These are phyloP conservation scores for Neurospora sp. DNA, from an alignment of 2,329 filamentous ascomycete species.

Conservation along the genomic window DNA sequence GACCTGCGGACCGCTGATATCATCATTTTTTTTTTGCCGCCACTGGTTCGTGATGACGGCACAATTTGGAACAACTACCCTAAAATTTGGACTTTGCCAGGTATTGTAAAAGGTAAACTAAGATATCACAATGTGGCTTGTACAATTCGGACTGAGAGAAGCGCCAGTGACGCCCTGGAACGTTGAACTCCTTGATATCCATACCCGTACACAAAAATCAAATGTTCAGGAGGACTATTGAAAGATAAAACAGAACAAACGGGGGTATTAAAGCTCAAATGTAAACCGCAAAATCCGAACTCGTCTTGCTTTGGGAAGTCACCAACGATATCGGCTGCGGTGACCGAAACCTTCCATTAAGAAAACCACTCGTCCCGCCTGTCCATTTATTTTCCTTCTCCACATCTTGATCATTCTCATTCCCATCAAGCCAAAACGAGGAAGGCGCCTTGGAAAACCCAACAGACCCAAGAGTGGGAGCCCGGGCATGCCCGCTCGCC, in stretches of 20 bases:
- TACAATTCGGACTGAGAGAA: not conserved
- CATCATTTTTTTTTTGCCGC: not conserved
- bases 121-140: not conserved
- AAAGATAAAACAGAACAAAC: not conserved
- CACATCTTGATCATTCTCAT: not conserved
- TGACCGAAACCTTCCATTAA: not conserved
- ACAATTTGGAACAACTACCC: not conserved
- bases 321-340: not conserved
- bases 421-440: not conserved
- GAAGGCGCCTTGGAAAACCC: not conserved
- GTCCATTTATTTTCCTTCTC: not conserved
- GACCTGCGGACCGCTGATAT: not conserved
- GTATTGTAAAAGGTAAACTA: not conserved
- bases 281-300: conserved; percentile 1
- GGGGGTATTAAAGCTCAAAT: not conserved
- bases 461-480: not conserved
- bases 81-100: not conserved
- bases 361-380: not conserved
- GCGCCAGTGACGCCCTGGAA: not conserved
- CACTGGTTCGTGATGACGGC: not conserved
- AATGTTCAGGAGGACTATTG: not conserved
- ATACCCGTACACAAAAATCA: not conserved
- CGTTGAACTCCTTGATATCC: not conserved
- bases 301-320: not conserved
- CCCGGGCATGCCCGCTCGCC: not conserved